Conservation (phyloP, 495 filamentous ascomycete genomes). For the Penicillium maclennaniae region DNA sequence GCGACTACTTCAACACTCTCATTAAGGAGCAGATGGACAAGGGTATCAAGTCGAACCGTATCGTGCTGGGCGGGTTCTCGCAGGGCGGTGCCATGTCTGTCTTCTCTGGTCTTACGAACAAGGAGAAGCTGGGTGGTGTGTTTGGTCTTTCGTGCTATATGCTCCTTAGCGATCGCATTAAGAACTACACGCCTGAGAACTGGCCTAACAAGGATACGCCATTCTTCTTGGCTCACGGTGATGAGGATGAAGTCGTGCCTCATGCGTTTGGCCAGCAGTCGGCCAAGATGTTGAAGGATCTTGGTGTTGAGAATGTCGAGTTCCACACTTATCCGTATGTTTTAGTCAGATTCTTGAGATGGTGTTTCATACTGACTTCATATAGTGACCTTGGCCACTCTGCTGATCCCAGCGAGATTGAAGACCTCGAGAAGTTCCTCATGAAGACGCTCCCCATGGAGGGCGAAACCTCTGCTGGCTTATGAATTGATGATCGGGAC, state of each 20-base stretch:
- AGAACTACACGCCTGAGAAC: conserved; percentile 58
- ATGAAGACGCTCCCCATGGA: conserved; percentile 57
- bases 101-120: conserved; percentile 65
- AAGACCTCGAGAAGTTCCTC: conserved; percentile 78
- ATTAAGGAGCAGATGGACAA: conserved; percentile 79
- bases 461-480: conserved; percentile 48
- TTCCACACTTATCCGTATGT: conserved; percentile 74
- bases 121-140: conserved; percentile 78
- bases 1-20: conserved; percentile 71
- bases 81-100: conserved; percentile 60
- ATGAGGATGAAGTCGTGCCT: conserved; percentile 66
- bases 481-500: conserved; percentile 39
- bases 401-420: conserved; percentile 73
- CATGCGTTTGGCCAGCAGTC: conserved; percentile 64
- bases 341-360: not conserved
- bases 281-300: conserved; percentile 55
- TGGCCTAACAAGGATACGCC: conserved; percentile 73
- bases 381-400: conserved; percentile 66
- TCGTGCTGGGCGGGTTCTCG: conserved; percentile 73
- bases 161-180: conserved; percentile 67
- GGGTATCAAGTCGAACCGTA: conserved; percentile 76
- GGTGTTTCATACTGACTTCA: conserved; percentile 14
- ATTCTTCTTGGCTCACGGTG: conserved; percentile 85
- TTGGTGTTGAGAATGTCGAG: conserved; percentile 64
- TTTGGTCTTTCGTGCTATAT: conserved; percentile 83